Base-by-base conservation (phyloP, 192 early-diverging fungal species). In the Ramicandelaber brevisporus region DNA sequence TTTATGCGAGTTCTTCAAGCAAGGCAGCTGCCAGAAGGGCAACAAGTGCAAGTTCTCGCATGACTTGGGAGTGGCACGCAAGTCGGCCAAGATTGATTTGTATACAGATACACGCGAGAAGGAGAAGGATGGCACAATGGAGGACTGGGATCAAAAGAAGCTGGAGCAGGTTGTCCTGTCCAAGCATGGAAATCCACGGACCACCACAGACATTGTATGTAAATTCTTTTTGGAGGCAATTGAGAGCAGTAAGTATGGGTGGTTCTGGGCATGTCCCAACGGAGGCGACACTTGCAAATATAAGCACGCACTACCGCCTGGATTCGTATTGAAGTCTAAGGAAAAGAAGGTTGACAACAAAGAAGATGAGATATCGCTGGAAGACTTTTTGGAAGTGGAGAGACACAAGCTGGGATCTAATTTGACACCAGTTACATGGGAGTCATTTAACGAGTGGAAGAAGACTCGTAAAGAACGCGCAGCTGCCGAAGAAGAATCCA, bases 181-280 rank as follows among this genome's bases (percentile, higher is more conserved):
- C 24, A 85, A 87, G 61, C 69, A 75, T 38, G 70, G 63, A 14
- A 90, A 83, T 45, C 56, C 57, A 15, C 71, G 73, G 37, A 76
- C 78, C 5, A 78, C 84, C 2, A 98, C 92, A 5, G 81, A 75
- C 29, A 98, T 98, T 59, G 93, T 98, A 9, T 98, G 93, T 68
- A 98, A 92, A 63, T 71, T 55, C 44, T 98, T 98, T 46, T 64
- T 98, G 57, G 87, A 95, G 38, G 88, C 88, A 7, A 88, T 98
- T 34, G 88, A 95, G 42, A 64, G 52, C 31, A 56, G 67, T 41
- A 92, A 90, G 59, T 98, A 95, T 55, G 88, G 87, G 29, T 92
- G 88, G 92, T 97, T 97, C 66, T 97, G 92, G 92, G 85, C 87
- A 33, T 97, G 92, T 47, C 93, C 93, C 20, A 89, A 87, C 41